These are phyloP conservation scores for Myxozyma melibiosi DNA, from an alignment of 805 yeast species.

Conservation along the genomic window DNA sequence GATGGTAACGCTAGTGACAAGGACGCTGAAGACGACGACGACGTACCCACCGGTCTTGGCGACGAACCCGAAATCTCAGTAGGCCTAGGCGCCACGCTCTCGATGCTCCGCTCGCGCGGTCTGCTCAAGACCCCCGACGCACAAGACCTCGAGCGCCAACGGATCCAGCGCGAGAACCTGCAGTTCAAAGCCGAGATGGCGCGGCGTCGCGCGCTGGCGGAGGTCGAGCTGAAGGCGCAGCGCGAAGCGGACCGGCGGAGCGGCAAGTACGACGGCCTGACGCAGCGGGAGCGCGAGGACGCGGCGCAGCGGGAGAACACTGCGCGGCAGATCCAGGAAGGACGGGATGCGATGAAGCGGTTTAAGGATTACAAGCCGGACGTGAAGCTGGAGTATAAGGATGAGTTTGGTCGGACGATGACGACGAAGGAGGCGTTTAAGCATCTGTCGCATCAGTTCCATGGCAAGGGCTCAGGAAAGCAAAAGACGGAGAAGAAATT, in stretches of 20 bases:
- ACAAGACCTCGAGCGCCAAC: constrained; percentile 35
- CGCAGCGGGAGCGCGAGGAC: constrained; percentile 42
- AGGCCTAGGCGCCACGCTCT: constrained; percentile 47
- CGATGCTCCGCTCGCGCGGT: constrained; percentile 41
- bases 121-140: constrained; percentile 34
- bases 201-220: constrained; percentile 32
- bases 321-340: constrained; percentile 39
- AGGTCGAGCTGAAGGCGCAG: constrained; percentile 32
- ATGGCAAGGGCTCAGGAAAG: constrained; percentile 54
- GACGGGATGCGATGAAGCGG: constrained; percentile 38
- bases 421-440: constrained; percentile 74
- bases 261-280: constrained; percentile 37
- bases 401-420: constrained; percentile 62
- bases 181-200: constrained; percentile 34
- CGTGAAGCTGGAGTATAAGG: constrained; percentile 57
- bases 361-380: constrained; percentile 49
- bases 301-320: constrained; percentile 39
- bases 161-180: constrained; percentile 31
- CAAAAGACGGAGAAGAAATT: constrained; percentile 42
- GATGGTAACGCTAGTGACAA: not conserved
- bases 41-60: constrained; percentile 19
- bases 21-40: constrained; percentile 22
- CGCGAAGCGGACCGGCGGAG: constrained; percentile 34
- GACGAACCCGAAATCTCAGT: constrained; percentile 36
- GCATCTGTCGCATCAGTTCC: constrained; percentile 74